phyloP scores from a whole-genome alignment of 192 early-diverging fungal species.

The Coemansia erecta region DNA sequence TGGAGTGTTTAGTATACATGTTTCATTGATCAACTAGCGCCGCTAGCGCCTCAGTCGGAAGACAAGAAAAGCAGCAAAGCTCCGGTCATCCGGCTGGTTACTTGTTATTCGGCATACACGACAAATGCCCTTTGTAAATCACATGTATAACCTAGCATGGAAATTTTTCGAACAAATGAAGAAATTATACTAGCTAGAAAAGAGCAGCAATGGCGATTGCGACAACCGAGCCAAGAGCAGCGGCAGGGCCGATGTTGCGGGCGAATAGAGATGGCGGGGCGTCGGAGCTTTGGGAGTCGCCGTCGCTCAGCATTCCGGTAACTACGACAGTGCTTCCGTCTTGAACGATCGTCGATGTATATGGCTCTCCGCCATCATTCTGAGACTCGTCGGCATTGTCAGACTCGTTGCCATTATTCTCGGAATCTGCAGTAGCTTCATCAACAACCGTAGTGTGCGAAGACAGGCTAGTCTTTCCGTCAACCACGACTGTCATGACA shows the following conservation, averaged over 20 bases:
- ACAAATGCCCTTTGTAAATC: too few species aligned
- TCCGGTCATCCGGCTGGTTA: too few species aligned
- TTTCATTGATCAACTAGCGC: background rate
- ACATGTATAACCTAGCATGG: too few species aligned
- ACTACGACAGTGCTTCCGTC: conserved; percentile 37
- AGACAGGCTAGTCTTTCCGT: conserved; percentile 22
- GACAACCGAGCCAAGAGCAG: background rate
- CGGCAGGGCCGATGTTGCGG: background rate
- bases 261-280: background rate
- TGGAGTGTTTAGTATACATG: too few species aligned
- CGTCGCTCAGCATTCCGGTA: conserved; percentile 16
- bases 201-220: conserved; percentile 5
- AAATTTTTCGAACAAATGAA: background rate
- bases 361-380: conserved; percentile 1
- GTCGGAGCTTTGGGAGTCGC: conserved; percentile 2
- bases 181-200: background rate
- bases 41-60: conserved; percentile 1
- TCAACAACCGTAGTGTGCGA: conserved; percentile 23
- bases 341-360: conserved; percentile 32
- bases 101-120: too few species aligned
- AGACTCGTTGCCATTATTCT: background rate
- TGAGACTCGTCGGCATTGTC: background rate
- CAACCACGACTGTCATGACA: conserved; percentile 37
- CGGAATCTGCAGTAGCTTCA: background rate
- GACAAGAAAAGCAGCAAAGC: too few species aligned